A percentile compares a stretch with the other conserved stretches of the same genome.
These are phyloP conservation scores for Pseudogymnoascus sp. DNA, from an alignment of 2,329 filamentous ascomycete genomes.

Conservation along the genomic window DNA sequence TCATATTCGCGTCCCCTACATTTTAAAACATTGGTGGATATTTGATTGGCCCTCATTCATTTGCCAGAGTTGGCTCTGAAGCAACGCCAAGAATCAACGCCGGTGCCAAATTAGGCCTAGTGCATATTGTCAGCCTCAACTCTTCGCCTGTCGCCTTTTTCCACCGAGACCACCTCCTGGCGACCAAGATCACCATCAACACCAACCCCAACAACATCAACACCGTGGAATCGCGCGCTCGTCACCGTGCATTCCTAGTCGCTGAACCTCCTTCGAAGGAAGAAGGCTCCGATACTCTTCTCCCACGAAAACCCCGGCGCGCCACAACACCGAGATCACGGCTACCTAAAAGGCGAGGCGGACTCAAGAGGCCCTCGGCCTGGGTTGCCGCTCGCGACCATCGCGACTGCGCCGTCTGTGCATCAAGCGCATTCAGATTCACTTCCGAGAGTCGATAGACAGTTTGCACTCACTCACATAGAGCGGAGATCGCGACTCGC, in stretches of 20 bases:
- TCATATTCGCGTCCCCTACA: neutral
- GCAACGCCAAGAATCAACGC: slow-evolving; percentile 4
- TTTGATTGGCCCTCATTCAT: neutral
- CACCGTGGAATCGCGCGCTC: slow-evolving; percentile 26
- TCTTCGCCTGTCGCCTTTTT: slow-evolving; percentile 9
- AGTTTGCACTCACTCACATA: neutral
- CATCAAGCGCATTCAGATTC: slow-evolving; percentile 18
- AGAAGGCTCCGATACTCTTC: slow-evolving; percentile 24
- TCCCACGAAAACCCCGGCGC: slow-evolving; percentile 7
- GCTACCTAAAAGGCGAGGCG: slow-evolving; percentile 7
- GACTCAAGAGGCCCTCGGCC: slow-evolving; percentile 23
- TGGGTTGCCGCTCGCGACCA: slow-evolving; percentile 25
- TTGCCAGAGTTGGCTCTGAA: neutral
- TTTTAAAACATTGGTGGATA: neutral
- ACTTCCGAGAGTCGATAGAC: neutral
- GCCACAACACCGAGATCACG: neutral
- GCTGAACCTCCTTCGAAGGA: slow-evolving; percentile 25
- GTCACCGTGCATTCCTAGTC: slow-evolving; percentile 26
- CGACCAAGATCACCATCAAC: slow-evolving; percentile 9
- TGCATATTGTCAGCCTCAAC: slow-evolving; percentile 26
- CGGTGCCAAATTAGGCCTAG: slow-evolving; percentile 30
- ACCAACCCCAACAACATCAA: slow-evolving; percentile 14
- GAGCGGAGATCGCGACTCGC: slow-evolving; percentile 4
- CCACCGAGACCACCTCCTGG: slow-evolving; percentile 9
- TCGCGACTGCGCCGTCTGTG: slow-evolving; percentile 20